Conservation (phyloP, 2,329 filamentous ascomycete genomes). For the Trichoderma sp. region DNA sequence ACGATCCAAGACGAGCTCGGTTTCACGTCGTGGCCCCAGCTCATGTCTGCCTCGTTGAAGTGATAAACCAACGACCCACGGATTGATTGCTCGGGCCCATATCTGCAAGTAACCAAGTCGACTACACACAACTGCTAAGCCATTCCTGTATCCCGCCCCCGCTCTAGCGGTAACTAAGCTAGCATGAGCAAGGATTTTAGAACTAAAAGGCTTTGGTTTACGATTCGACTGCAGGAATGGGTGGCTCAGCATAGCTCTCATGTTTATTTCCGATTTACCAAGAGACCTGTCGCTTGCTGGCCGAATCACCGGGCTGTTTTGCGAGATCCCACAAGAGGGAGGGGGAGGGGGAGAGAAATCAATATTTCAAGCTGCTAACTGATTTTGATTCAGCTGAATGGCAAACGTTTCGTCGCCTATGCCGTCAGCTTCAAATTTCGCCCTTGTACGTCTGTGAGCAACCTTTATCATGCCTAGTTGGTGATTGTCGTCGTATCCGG, state of each 20-base stretch:
- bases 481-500: not conserved
- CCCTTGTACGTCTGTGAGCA: not conserved
- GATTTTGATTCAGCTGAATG: not conserved
- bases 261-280: not conserved
- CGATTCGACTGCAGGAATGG: conserved; percentile 4
- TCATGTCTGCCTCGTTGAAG: conserved; percentile 23
- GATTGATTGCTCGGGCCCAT: conserved; percentile 12
- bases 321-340: not conserved
- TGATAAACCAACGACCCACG: conserved; percentile 9
- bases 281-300: not conserved
- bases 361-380: not conserved
- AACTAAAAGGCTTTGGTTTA: not conserved
- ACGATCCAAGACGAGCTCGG: conserved; percentile 20
- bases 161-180: conserved; percentile 14
- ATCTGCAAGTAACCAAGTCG: conserved; percentile 12
- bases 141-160: conserved; percentile 12
- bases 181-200: not conserved
- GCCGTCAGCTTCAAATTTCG: not conserved
- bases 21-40: conserved; percentile 23
- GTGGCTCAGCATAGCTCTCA: not conserved
- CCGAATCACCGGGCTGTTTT: not conserved
- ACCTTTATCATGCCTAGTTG: not conserved
- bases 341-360: not conserved
- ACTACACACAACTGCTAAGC: conserved; percentile 1
- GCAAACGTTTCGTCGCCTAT: not conserved